These are phyloP conservation scores for Fusarium mexicanum DNA, from an alignment of 2,329 filamentous ascomycete genomes.

Conservation along the genomic window DNA sequence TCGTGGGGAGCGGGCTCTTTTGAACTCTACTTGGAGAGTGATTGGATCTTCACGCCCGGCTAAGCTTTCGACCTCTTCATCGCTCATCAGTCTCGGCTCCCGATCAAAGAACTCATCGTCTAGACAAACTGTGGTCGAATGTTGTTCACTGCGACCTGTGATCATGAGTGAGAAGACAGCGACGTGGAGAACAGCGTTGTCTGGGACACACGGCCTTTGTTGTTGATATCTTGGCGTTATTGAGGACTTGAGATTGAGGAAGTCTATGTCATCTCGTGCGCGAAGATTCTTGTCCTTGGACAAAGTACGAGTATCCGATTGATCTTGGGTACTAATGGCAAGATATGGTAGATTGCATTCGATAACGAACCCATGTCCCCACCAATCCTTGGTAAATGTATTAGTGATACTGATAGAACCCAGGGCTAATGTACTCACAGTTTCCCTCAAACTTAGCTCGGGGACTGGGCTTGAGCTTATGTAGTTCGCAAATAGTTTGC, in stretches of 20 bases:
- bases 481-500: background rate
- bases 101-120: background rate
- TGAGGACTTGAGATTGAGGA: background rate
- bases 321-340: background rate
- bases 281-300: rapidly evolving
- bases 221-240: rapidly evolving
- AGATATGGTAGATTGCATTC: background rate
- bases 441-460: rapidly evolving
- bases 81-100: background rate
- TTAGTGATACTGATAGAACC: background rate
- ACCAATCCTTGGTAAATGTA: rapidly evolving
- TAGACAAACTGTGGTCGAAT: background rate
- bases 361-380: rapidly evolving
- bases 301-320: rapidly evolving
- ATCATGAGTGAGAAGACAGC: background rate
- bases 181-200: background rate
- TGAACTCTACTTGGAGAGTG: background rate
- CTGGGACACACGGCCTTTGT: background rate
- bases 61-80: rapidly evolving
- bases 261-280: rapidly evolving
- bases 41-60: background rate
- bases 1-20: rapidly evolving
- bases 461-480: rapidly evolving
- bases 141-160: background rate
- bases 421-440: rapidly evolving